Evolutionary conservation across 352 stramenopile species (phyloP), one percentile per base, ranked within the genome.

Genomic region (Phytophthora boehmeriae): DNA sequence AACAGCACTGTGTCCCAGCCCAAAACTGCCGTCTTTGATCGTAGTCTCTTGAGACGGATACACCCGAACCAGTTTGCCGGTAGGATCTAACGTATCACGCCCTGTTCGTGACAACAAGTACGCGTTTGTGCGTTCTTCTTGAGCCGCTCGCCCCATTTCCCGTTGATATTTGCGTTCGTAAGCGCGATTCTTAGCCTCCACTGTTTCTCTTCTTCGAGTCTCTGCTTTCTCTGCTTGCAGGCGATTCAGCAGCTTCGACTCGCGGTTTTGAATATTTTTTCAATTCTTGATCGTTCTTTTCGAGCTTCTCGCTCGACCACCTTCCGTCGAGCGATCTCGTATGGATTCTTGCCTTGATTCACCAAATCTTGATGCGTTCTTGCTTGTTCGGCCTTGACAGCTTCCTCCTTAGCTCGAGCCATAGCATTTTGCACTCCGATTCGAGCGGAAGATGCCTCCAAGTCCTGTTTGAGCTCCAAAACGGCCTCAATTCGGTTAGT

Each of bases 31-130:
- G 59, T 93, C 86, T 30, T 83, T 82, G 11, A 94, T 74, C 3
- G 68, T 78, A 0, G 86, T 94, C 38, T 92, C 83, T 53, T 93
- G 84, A 1, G 81, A 91, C 8, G 84, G 81, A 51, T 86, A 89
- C 0, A 89, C 66, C 0, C 81, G 81, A 8, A 89, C 80, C 2
- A 68, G 48, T 49, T 88, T 89, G 6, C 81, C 76, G 0, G 78
- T 89, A 5, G 81, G 76, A 42, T 91, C 81, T 11, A 91, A 65
- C 4, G 78, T 70, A 54, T 90, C 80, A 30, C 78, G 78, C 0
- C 78, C 81, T 0, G 80, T 89, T 0, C 76, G 71, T 0, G 78
- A 71, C 20, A 89, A 20, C 19, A 93, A 45, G 57, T 89, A 93
- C 16, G 71, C 52, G 27, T 69, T 74, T 5, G 78, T 89, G 2